phyloP scores from a whole-genome alignment of 257 asterid species.

The Solanum corneliomulleri region DNA sequence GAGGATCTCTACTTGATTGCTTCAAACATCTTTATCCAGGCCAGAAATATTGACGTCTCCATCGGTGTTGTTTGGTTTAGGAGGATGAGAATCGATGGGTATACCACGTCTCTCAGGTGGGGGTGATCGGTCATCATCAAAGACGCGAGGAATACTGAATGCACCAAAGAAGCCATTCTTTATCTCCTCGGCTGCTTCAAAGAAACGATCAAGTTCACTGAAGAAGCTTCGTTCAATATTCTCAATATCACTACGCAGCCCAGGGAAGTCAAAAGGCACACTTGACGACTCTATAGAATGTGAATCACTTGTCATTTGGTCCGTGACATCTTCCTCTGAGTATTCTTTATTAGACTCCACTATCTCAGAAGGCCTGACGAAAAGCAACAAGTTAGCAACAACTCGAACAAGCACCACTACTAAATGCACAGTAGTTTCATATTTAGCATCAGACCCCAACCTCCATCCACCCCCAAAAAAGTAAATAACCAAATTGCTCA shows the following conservation, averaged over 20 bases:
- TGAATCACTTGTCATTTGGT: slow-evolving; percentile 49
- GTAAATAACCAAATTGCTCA: not conserved
- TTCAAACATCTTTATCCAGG: slow-evolving; percentile 51
- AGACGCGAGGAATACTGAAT: slow-evolving; percentile 17
- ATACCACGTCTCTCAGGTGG: slow-evolving; percentile 18
- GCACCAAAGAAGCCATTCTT: slow-evolving; percentile 42
- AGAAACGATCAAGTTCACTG: slow-evolving; percentile 27
- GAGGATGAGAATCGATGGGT: slow-evolving; percentile 28
- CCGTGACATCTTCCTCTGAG: slow-evolving; percentile 79
- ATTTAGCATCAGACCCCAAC: not conserved
- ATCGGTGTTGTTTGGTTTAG: slow-evolving; percentile 10
- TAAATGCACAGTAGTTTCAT: not conserved
- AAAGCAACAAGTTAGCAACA: not conserved
- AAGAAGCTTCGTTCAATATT: slow-evolving; percentile 51
- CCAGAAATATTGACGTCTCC: slow-evolving; percentile 62
- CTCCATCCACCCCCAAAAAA: not conserved
- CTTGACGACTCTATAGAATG: slow-evolving; percentile 19
- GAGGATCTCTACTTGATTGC: not conserved
- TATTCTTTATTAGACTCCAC: slow-evolving; percentile 64
- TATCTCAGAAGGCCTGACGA: slow-evolving; percentile 70
- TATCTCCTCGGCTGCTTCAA: slow-evolving; percentile 55
- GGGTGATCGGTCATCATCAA: slow-evolving; percentile 8
- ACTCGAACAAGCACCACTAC: not conserved
- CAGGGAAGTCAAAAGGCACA: slow-evolving; percentile 44
- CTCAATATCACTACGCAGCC: slow-evolving; percentile 57